Evolutionary conservation across 306 rosid species (phyloP).

Genomic region (Acmispon strigosus): DNA sequence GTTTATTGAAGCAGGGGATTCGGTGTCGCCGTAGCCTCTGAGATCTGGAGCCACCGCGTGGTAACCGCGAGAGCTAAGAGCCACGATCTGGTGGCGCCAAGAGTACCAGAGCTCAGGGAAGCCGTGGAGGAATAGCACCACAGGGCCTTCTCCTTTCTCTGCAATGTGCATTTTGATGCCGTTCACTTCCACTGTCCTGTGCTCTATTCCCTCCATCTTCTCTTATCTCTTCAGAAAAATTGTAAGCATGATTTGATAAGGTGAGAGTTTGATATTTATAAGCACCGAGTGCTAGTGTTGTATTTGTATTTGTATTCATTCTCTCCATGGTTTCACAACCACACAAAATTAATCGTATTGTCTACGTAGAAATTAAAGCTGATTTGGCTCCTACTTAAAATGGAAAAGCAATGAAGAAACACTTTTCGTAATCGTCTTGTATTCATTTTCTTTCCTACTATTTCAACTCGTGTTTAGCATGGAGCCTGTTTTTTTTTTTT

Average conservation of each 20-base stretch:
- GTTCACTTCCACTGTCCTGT: conserved; percentile 25
- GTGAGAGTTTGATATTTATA: neutral
- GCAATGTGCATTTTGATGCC: conserved; percentile 40
- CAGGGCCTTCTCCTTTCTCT: conserved; percentile 35
- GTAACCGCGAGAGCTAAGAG: conserved; percentile 25
- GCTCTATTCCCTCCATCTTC: conserved; percentile 26
- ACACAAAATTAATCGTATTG: too few relatives aligned
- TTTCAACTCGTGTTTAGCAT: too few relatives aligned
- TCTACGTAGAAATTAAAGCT: too few relatives aligned
- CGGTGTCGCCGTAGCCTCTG: conserved; percentile 34
- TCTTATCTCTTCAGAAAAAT: neutral
- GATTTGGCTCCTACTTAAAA: too few relatives aligned
- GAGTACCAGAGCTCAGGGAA: conserved; percentile 42
- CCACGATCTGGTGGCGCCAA: conserved; percentile 31
- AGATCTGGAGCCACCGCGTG: conserved; percentile 24
- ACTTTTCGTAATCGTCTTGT: too few relatives aligned
- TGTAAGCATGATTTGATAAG: too few relatives aligned
- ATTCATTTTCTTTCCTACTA: too few relatives aligned
- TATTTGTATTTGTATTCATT: too few relatives aligned
- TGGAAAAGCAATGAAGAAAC: too few relatives aligned
- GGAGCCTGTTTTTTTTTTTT: too few relatives aligned
- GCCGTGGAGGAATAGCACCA: conserved; percentile 33
- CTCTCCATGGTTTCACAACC: too few relatives aligned
- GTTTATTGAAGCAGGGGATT: neutral
- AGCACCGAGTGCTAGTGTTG: too few relatives aligned